Evolutionary conservation across 768 basidiomycete genomes (phyloP).

Genomic region (Lactarius hatsudake): DNA sequence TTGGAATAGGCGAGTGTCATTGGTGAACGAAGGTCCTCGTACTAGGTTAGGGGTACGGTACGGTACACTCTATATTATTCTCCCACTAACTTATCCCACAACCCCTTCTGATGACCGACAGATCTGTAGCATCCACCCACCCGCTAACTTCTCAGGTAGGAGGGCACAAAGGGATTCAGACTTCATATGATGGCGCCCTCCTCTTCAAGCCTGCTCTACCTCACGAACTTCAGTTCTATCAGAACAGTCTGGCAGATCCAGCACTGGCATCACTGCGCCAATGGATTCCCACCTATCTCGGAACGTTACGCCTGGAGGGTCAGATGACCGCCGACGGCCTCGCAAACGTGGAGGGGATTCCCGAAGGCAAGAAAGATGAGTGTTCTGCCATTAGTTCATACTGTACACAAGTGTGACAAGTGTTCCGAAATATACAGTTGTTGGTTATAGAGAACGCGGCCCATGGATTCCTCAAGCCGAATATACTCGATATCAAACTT

Average conservation of each 20-base stretch:
- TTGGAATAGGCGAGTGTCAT: constrained; percentile 16
- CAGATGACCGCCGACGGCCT: constrained; percentile 31
- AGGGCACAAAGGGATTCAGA: constrained; percentile 73
- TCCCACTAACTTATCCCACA: neutral
- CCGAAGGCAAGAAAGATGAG: constrained; percentile 47
- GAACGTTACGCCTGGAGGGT: constrained; percentile 74
- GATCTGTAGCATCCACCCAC: neutral
- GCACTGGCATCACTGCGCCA: constrained; percentile 45
- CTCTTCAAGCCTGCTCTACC: constrained; percentile 74
- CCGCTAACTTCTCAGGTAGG: constrained; percentile 65
- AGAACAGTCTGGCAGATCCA: constrained; percentile 43
- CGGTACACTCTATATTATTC: neutral
- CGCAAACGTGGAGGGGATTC: constrained; percentile 27
- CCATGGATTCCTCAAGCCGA: constrained; percentile 71
- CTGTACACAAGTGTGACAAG: constrained; percentile 9
- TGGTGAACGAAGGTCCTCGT: neutral
- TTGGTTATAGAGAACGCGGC: constrained; percentile 86
- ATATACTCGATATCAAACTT: constrained; percentile 89
- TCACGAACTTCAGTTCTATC: constrained; percentile 71
- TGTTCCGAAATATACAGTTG: constrained; percentile 44
- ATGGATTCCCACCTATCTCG: constrained; percentile 75
- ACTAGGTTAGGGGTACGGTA: neutral
- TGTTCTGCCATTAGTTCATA: constrained; percentile 16
- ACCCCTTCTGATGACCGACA: constrained; percentile 5
- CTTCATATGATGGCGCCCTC: constrained; percentile 70